Conservation (phyloP, 225 moss, liverwort and hornwort genomes). For the Rhytidiadelphus loreus region DNA sequence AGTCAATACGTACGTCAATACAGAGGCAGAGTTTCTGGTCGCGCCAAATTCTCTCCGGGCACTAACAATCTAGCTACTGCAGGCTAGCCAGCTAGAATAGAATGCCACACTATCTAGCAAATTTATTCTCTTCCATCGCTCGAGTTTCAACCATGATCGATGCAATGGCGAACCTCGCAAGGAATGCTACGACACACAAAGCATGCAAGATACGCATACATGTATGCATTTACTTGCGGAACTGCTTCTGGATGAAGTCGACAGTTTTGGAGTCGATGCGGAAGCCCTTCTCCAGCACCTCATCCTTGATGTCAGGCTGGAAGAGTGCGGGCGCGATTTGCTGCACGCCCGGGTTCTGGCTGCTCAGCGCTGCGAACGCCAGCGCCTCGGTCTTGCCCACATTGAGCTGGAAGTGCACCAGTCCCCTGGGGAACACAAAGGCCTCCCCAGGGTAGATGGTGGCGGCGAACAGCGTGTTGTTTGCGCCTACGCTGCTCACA, state of each 20-base stretch:
- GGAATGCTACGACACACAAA: not conserved
- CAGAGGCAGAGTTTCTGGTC: not conserved
- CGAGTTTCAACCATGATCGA: not conserved
- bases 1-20: no score
- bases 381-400: not conserved
- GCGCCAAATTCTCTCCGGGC: not conserved
- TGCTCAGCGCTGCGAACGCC: not conserved
- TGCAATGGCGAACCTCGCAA: not conserved
- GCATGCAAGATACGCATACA: not conserved
- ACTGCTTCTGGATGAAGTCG: not conserved
- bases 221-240: not conserved
- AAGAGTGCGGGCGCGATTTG: not conserved
- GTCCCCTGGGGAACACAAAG: slow-evolving; percentile 2
- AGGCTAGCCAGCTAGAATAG: not conserved
- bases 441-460: not conserved
- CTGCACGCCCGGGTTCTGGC: slow-evolving; percentile 13
- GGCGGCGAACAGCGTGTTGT: not conserved
- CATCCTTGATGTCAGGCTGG: not conserved
- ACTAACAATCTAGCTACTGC: not conserved
- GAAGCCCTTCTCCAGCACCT: slow-evolving; percentile 17
- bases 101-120: not conserved
- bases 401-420: slow-evolving; percentile 22
- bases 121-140: not conserved
- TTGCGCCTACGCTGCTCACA: not conserved
- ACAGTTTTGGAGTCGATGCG: not conserved